A percentile compares a stretch with the other conserved stretches of the same genome.
phyloP scores from a whole-genome alignment of 495 filamentous ascomycete genomes.

The Trichoderma asperelloides region DNA sequence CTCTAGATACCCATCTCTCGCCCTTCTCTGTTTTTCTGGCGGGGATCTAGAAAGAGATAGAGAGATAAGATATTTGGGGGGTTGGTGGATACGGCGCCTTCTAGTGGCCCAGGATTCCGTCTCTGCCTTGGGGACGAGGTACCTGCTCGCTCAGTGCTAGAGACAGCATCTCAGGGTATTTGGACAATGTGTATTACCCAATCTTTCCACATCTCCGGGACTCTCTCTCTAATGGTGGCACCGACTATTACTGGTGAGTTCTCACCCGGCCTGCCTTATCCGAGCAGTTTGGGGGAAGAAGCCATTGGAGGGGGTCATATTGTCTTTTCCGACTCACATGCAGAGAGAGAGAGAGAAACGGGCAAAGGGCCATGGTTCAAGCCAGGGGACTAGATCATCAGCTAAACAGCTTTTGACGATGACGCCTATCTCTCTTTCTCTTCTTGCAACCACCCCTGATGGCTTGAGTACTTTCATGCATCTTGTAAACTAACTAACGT shows the following conservation, averaged over 20 bases:
- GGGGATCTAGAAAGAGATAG: not conserved
- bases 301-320: not conserved
- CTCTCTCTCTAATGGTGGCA: not conserved
- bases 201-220: conserved; percentile 6
- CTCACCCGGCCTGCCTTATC: not conserved
- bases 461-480: not conserved
- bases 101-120: not conserved
- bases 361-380: too few species aligned
- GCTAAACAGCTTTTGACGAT: too few species aligned
- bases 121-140: not conserved
- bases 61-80: conserved; percentile 8
- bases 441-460: not conserved
- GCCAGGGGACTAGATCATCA: too few species aligned
- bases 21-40: not conserved
- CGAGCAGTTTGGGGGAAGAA: not conserved
- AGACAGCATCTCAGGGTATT: not conserved
- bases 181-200: not conserved
- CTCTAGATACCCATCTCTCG: not conserved
- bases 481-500: not conserved
- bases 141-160: not conserved
- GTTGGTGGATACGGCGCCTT: not conserved
- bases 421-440: not conserved
- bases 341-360: not conserved
- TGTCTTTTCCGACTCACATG: not conserved
- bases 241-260: not conserved